phyloP scores from a whole-genome alignment of 1,139 yeast genomes.

The Saccharomyces hybrid region DNA sequence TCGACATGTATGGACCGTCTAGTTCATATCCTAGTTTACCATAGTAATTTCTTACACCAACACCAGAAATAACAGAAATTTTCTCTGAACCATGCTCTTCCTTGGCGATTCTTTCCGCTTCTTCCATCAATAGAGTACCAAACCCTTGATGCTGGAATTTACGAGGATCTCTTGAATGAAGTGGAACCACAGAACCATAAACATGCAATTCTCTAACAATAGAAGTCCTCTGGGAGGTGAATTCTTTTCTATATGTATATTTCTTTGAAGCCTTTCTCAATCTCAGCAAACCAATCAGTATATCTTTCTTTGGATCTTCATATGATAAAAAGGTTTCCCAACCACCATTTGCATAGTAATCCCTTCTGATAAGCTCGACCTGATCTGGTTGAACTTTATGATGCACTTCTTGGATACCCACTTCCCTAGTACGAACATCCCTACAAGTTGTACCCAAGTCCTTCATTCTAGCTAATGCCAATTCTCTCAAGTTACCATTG shows the following conservation, averaged over 20 bases:
- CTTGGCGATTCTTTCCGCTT: constrained; percentile 89
- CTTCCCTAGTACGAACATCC: constrained; percentile 98
- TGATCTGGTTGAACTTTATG: constrained; percentile 97
- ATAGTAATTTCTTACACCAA: constrained; percentile 94
- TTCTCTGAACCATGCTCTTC: constrained; percentile 93
- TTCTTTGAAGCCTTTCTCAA: constrained; percentile 84
- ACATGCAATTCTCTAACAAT: constrained; percentile 95
- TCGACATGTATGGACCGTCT: constrained; percentile 97
- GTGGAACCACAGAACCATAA: constrained; percentile 94
- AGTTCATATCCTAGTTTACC: constrained; percentile 83
- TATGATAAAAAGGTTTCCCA: constrained; percentile 97
- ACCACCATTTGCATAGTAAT: constrained; percentile 95
- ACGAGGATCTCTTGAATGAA: constrained; percentile 95
- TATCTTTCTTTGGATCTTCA: constrained; percentile 97
- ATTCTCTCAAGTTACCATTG: constrained; percentile 91
- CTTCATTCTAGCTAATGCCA: constrained; percentile 95
- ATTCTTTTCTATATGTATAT: constrained; percentile 85
- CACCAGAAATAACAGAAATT: constrained; percentile 92
- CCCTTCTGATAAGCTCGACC: constrained; percentile 91
- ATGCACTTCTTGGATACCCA: constrained; percentile 97
- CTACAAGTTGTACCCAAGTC: constrained; percentile 95
- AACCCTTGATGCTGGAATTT: constrained; percentile 99
- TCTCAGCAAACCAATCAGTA: constrained; percentile 81
- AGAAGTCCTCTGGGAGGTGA: constrained; percentile 77
- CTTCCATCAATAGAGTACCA: constrained; percentile 96